phyloP scores from a whole-genome alignment of 2,329 filamentous ascomycete genomes.

The Calonectria ilicicola region DNA sequence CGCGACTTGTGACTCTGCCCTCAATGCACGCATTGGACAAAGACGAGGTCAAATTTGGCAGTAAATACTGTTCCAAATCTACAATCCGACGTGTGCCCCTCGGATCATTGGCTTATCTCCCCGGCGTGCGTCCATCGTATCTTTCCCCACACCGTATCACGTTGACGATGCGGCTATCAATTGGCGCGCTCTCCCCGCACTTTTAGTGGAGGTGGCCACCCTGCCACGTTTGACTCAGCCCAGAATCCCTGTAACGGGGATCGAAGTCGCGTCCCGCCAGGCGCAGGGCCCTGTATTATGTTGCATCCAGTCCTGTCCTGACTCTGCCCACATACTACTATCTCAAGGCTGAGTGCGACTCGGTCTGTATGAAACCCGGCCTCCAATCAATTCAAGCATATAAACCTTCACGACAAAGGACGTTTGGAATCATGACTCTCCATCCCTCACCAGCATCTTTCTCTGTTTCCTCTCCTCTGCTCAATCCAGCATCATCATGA shows the following conservation, averaged over 20 bases:
- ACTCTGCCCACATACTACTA: neutral
- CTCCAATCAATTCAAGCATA: neutral
- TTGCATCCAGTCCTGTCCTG: neutral
- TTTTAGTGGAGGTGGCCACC: neutral
- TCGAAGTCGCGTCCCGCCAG: neutral
- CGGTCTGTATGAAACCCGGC: conserved; percentile 4
- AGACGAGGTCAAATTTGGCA: neutral
- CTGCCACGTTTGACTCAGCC: conserved; percentile 5
- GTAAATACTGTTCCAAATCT: neutral
- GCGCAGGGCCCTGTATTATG: neutral
- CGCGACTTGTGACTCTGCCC: neutral
- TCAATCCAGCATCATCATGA: neutral
- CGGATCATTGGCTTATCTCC: conserved; percentile 3
- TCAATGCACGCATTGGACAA: neutral
- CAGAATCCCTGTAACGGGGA: neutral
- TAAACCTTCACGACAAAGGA: neutral
- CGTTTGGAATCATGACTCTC: neutral
- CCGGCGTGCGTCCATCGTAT: neutral
- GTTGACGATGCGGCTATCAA: neutral
- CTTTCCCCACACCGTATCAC: neutral
- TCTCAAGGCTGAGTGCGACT: neutral
- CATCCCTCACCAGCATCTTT: neutral
- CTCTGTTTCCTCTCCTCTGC: neutral
- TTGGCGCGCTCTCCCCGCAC: conserved; percentile 3
- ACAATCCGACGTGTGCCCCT: neutral